Evolutionary conservation across 202 grass and related monocot species (phyloP).

Genomic region (Digitaria exilis): DNA sequence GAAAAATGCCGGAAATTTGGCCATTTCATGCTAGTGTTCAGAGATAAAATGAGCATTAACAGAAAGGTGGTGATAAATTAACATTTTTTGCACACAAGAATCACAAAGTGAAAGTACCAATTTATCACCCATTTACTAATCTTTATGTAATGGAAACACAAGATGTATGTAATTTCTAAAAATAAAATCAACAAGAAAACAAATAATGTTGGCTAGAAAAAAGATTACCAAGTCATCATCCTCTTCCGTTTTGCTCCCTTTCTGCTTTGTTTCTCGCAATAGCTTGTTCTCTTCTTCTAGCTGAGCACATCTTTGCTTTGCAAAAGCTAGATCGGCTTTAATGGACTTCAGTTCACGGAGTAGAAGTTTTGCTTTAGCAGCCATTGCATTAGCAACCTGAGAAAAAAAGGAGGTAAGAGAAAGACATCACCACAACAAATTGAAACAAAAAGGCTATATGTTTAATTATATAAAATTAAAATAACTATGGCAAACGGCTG

Average conservation of each 20-base stretch:
- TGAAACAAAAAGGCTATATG: background rate
- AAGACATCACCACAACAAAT: slow-evolving; percentile 9
- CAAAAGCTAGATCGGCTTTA: slow-evolving; percentile 67
- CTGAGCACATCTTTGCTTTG: slow-evolving; percentile 55
- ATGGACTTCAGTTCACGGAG: slow-evolving; percentile 65
- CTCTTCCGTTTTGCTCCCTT: slow-evolving; percentile 56
- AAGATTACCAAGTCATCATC: slow-evolving; percentile 62
- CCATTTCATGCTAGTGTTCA: background rate
- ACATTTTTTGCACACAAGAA: background rate
- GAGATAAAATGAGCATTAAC: background rate
- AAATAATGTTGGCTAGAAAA: slow-evolving; percentile 8
- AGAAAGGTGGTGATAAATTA: background rate
- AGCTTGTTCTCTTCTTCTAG: slow-evolving; percentile 73
- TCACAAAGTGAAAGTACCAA: background rate
- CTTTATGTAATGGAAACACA: background rate
- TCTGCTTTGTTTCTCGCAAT: slow-evolving; percentile 54
- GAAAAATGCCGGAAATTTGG: background rate
- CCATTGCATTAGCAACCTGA: slow-evolving; percentile 72
- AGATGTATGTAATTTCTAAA: slow-evolving; percentile 39
- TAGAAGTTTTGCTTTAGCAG: slow-evolving; percentile 73
- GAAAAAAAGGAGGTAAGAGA: slow-evolving; percentile 9
- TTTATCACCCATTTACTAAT: background rate
- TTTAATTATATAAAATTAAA: background rate
- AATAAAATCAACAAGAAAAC: slow-evolving; percentile 14
- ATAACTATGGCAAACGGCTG: background rate